Evolutionary conservation across 495 filamentous ascomycete genomes (phyloP).

Genomic region (Talaromyces liani): DNA sequence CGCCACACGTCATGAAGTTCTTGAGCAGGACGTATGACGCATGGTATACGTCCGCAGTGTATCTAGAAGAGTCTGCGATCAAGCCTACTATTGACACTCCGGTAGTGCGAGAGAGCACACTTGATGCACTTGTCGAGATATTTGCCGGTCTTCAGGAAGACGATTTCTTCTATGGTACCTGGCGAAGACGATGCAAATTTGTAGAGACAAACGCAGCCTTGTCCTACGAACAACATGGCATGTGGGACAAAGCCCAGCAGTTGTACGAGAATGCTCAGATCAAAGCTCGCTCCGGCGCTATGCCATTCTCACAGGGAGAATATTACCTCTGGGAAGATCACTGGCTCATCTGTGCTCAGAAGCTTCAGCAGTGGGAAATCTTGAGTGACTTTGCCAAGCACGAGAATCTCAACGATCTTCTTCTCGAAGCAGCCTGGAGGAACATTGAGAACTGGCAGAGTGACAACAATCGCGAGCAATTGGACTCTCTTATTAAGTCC

Average conservation of each 20-base stretch:
- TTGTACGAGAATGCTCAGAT: conserved; percentile 96
- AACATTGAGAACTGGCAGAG: conserved; percentile 88
- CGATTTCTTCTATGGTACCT: conserved; percentile 96
- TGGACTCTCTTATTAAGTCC: conserved; percentile 87
- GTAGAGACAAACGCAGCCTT: conserved; percentile 94
- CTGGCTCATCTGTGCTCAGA: conserved; percentile 95
- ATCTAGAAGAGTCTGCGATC: conserved; percentile 78
- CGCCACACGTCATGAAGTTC: conserved; percentile 92
- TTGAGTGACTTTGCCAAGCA: conserved; percentile 97
- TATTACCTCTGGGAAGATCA: conserved; percentile 99
- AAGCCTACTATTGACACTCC: conserved; percentile 77
- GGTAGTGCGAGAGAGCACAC: conserved; percentile 80
- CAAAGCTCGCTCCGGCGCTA: conserved; percentile 84
- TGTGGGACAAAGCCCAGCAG: conserved; percentile 97
- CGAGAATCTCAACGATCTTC: conserved; percentile 96
- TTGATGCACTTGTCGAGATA: conserved; percentile 86
- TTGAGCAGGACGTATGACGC: conserved; percentile 84
- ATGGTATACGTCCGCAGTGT: conserved; percentile 84
- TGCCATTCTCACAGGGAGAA: conserved; percentile 92
- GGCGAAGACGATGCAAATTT: conserved; percentile 90
- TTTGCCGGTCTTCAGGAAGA: conserved; percentile 88
- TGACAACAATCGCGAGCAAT: conserved; percentile 73
- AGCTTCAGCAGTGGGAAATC: conserved; percentile 98
- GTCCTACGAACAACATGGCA: conserved; percentile 96
- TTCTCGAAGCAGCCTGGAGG: conserved; percentile 90